Base-by-base conservation (phyloP, 768 basidiomycete species). In the Baorangia bicolor region DNA sequence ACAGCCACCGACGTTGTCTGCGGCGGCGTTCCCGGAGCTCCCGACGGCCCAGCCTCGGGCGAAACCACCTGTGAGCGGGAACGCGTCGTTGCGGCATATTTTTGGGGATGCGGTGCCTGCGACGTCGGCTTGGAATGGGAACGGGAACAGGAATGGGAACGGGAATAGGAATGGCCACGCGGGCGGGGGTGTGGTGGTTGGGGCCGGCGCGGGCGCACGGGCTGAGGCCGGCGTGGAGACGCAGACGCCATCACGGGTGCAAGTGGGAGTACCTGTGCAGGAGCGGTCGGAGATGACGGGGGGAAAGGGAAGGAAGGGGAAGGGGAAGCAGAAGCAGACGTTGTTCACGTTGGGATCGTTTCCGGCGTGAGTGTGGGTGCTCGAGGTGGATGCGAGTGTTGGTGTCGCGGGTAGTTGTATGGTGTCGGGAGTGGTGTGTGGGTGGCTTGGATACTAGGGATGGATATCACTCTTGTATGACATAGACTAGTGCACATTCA, bases 321-420 rank as follows among this genome's bases (percentile, higher is more conserved):
- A 92, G 66, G 85, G 84, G 2, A 92, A 92, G 71, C 83, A 85
- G 69, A 93, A 93, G 73, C 89, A 93, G 77, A 92, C 84, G 10
- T 70, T 94, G 60, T 94, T 93, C 64, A 92, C 77, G 21, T 55
- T 84, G 38, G 82, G 83, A 10, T 74, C 79, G 16, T 81, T 80
- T 62, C 80, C 80, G 39, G 41, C 71, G 33, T 71, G 47, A 70
- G 35, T 13, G 23, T 4, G 57, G 41, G 55, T 31, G 14, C 20
- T 30, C n/a, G 44, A 20, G 7, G 16, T 42, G 18, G 42, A 10
- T n/a, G 10, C 10, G 30, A 30, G 10, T 11, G 8, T 1, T 11
- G 10, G 12, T 7, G 16, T 43, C 16, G 8, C 23, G 14, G 40
- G 23, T 25, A 8, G 21, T 14, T 9, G n/a, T n/a, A n/a, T 10